A percentile compares a stretch with the other conserved stretches of the same genome.
Evolutionary conservation across 495 filamentous ascomycete genomes (phyloP).

Genomic region (Aspergillus homomorphus): DNA sequence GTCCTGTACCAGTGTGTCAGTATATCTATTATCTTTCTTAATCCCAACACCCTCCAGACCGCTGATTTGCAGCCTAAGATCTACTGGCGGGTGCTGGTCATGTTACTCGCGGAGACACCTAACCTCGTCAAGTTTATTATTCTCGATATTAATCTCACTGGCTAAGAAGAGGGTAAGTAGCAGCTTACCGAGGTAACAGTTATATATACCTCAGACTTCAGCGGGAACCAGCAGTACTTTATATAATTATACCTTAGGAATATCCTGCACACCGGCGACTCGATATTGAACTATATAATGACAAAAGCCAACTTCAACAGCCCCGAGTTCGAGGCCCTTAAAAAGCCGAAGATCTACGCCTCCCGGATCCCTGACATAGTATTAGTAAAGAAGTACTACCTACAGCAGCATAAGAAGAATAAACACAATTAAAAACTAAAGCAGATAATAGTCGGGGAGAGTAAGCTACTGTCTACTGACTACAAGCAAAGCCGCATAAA

Average conservation of each 20-base stretch:
- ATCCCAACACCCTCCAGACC: conserved; percentile 86
- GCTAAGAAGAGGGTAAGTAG: conserved; percentile 73
- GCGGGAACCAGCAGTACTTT: conserved; percentile 84
- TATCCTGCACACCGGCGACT: conserved; percentile 84
- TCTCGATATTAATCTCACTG: conserved; percentile 86
- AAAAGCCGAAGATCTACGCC: conserved; percentile 62
- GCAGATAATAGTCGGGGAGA: conserved; percentile 87
- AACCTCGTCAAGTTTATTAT: conserved; percentile 90
- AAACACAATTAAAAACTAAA: conserved; percentile 85
- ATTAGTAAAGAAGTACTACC: conserved; percentile 93
- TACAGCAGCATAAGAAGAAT: conserved; percentile 82
- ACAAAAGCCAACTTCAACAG: conserved; percentile 91
- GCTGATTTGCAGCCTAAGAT: conserved; percentile 73
- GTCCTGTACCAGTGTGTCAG: conserved; percentile 85
- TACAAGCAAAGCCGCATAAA: conserved; percentile 60
- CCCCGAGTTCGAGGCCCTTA: conserved; percentile 72
- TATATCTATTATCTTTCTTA: conserved; percentile 82
- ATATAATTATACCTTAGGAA: conserved; percentile 84
- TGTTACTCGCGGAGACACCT: conserved; percentile 73
- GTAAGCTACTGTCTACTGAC: conserved; percentile 53
- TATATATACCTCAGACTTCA: conserved; percentile 83
- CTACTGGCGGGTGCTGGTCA: conserved; percentile 89
- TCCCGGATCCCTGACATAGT: conserved; percentile 85
- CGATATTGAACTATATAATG: conserved; percentile 85
- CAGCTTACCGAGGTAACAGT: conserved; percentile 81